These are phyloP conservation scores for Phytophthora kernoviae DNA, from an alignment of 352 stramenopile genomes.

Conservation along the genomic window DNA sequence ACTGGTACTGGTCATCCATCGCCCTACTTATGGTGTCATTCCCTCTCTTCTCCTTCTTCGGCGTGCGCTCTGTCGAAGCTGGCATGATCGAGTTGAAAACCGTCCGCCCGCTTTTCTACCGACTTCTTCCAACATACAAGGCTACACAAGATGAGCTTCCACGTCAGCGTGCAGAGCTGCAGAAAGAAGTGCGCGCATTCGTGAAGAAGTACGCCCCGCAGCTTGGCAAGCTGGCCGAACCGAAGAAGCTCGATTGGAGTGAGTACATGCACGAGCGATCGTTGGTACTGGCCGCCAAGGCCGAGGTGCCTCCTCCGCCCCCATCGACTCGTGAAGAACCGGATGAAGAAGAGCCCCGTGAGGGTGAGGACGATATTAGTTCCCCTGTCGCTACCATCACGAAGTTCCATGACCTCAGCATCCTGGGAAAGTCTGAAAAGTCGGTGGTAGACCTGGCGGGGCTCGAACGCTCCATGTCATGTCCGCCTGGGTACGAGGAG, in stretches of 20 bases:
- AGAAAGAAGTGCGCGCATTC: constrained; percentile 79
- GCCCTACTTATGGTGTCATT: constrained; percentile 79
- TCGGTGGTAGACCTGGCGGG: constrained; percentile 68
- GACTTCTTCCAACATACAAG: constrained; percentile 77
- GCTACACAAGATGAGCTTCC: constrained; percentile 82
- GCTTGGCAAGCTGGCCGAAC: constrained; percentile 70
- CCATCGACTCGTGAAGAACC: constrained; percentile 23
- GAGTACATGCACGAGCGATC: constrained; percentile 83
- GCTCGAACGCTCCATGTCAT: constrained; percentile 80
- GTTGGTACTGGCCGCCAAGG: constrained; percentile 36
- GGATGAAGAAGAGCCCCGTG: constrained; percentile 29
- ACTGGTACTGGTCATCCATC: constrained; percentile 90
- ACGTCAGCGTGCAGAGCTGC: constrained; percentile 59
- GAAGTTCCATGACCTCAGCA: constrained; percentile 80
- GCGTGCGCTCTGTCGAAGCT: constrained; percentile 84
- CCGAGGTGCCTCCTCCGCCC: constrained; percentile 20
- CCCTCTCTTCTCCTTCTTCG: constrained; percentile 89
- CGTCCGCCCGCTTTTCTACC: constrained; percentile 81
- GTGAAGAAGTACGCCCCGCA: constrained; percentile 71
- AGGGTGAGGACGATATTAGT: constrained; percentile 26
- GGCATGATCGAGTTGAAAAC: constrained; percentile 91
- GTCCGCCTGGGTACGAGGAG: constrained; percentile 71
- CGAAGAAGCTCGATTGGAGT: constrained; percentile 81
- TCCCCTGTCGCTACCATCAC: constrained; percentile 68
- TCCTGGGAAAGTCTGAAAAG: constrained; percentile 75